Evolutionary conservation across 768 basidiomycete species (phyloP), one percentile per base, ranked within the genome.

Genomic region (Holtermannia corniformis): DNA sequence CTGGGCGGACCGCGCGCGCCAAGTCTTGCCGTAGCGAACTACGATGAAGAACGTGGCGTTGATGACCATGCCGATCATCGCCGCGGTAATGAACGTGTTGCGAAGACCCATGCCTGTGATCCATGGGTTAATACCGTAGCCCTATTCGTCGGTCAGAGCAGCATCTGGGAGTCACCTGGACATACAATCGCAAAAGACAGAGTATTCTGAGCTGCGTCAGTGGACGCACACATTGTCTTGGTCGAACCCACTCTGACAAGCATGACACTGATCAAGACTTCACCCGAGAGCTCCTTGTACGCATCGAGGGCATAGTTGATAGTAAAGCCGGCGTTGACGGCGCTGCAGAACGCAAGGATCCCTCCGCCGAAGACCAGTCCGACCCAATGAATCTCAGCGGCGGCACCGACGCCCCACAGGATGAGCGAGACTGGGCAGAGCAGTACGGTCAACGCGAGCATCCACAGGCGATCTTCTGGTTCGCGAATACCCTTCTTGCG

Each of bases 61-160:
- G 52, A 53, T 42, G 20, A 47, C 48, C n/a, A 53, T 47, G 10
- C 41, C 56, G 5, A 57, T 52, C 40, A 53, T 53, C 5, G 52
- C 52, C 1, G 56, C 52, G 11, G 52, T 48, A 40, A 57, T 46
- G 23, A 52, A 52, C 13, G 47, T 48, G 41, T 53, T 49, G 25
- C 44, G 37, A 14, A 44, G 46, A 14, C 51, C 51, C 41, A 57
- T 28, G 16, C 37, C 42, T 5, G 26, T n/a, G 19, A 57, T 40
- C 56, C 56, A 57, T 14, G 56, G 56, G 14, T 51, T 57, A 51
- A 57, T 52, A n/a, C 51, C 56, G 27, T 57, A 57, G 27, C 56
- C 51, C 51, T 52, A n/a, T 14, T n/a, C 4, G 23, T 16, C 37
- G n/a, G 37, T 47, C 46, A 47, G 46, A 10, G 25, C 46, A 23